These are phyloP conservation scores for Wickerhamiella sorbophila DNA, from an alignment of 805 yeast genomes.

Conservation along the genomic window DNA sequence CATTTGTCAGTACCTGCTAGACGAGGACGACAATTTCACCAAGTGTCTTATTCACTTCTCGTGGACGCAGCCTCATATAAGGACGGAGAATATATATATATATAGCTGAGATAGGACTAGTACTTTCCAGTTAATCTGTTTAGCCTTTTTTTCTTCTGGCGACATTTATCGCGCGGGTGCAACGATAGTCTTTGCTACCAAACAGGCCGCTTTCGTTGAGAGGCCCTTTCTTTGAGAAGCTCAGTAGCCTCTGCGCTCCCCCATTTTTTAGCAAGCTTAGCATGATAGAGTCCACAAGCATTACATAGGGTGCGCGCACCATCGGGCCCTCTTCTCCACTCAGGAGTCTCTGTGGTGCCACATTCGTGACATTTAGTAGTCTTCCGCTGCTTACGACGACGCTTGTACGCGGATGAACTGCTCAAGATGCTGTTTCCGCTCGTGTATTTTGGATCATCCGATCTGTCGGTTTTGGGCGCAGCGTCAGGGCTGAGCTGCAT, in stretches of 20 bases:
- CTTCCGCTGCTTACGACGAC: conserved; percentile 10
- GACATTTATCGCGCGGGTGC: not conserved
- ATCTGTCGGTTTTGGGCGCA: too few species aligned
- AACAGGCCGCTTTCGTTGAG: not conserved
- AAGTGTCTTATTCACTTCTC: too few species aligned
- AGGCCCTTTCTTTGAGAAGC: conserved; percentile 30
- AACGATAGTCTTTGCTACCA: not conserved
- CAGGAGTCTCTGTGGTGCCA: conserved; percentile 51
- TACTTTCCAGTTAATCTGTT: too few species aligned
- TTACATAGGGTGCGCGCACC: conserved; percentile 67
- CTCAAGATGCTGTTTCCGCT: too few species aligned
- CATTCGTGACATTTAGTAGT: conserved; percentile 32
- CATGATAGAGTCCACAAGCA: conserved; percentile 68
- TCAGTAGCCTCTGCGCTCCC: conserved; percentile 32
- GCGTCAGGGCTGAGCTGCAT: too few species aligned
- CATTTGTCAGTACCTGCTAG: too few species aligned
- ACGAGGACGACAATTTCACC: too few species aligned
- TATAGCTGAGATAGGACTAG: too few species aligned
- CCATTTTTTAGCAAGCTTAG: conserved; percentile 45
- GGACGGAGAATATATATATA: too few species aligned
- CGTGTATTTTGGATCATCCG: too few species aligned
- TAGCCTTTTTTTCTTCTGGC: too few species aligned
- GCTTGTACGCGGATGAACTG: conserved; percentile 10
- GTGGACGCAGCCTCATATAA: too few species aligned
- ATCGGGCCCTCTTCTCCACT: conserved; percentile 73